phyloP scores from a whole-genome alignment of 306 rosid genomes.

The Cicer pinnatifidum region DNA sequence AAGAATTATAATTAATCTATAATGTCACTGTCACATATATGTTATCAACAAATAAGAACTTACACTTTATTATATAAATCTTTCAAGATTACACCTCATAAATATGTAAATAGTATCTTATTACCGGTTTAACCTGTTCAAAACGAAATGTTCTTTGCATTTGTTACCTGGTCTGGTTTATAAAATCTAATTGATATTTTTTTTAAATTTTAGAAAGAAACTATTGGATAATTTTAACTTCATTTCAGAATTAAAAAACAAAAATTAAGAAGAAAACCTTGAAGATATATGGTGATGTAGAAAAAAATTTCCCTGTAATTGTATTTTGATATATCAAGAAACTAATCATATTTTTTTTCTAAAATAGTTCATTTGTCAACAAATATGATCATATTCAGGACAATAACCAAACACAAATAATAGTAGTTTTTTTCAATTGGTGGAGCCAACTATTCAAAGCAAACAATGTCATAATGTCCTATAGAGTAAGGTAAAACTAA shows the following conservation, averaged over 20 bases:
- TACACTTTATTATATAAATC: neutral
- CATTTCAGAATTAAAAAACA: neutral
- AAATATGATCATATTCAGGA: conserved; percentile 28
- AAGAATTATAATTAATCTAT: neutral
- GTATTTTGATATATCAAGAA: conserved; percentile 22
- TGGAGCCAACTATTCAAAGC: conserved; percentile 2
- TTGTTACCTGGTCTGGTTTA: neutral
- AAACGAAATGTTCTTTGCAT: neutral
- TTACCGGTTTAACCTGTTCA: conserved; percentile 5
- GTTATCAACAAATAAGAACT: conserved; percentile 26
- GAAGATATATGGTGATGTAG: neutral
- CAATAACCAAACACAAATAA: conserved; percentile 3
- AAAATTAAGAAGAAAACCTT: conserved; percentile 9
- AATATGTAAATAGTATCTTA: conserved; percentile 8
- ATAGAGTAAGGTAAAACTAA: conserved; percentile 30
- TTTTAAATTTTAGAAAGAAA: neutral
- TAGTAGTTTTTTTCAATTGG: neutral
- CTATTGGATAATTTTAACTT: conserved; percentile 11
- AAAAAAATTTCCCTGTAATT: neutral
- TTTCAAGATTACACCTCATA: conserved; percentile 3
- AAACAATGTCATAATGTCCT: conserved; percentile 20
- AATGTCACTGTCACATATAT: neutral
- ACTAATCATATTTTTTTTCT: conserved; percentile 19
- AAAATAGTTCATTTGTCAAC: conserved; percentile 3
- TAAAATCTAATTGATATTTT: conserved; percentile 4